Base-by-base conservation (phyloP, 805 yeast species). In the Pichia rugopelliculosa region DNA sequence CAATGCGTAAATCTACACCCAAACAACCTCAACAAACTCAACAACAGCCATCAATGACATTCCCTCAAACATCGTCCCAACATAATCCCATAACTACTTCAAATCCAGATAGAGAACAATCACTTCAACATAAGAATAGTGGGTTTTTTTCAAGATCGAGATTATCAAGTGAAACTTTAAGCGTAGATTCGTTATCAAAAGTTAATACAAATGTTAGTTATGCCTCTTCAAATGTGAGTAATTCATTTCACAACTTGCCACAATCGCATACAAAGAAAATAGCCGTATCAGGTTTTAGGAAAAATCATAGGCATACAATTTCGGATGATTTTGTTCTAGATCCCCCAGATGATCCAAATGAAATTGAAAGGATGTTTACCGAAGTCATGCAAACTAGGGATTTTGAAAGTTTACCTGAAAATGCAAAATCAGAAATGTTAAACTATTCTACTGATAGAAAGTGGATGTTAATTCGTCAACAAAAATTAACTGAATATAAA, bases 381-480 rank as follows among this genome's bases (percentile, higher is more conserved):
- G 89, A 84, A 49, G 76, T 90, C 51, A 84, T 90, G 91, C 82
- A 78, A 45, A 80, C 81, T 56, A 77, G 96, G 58, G 95, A 90
- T 61, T 84, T 87, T 65, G 79, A 71, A 43, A 71, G 75, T 34
- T 55, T 67, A 33, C 70, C 96, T 0, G 78, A 77, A 23, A 77
- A 76, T 44, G 96, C 93, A 3, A 81, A 82, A 54, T 75, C 72
- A 47, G 93, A 87, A 59, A 80, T 91, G 85, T 72, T 79, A 58
- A 76, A 75, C 55, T 89, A 84, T 60, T 77, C 84, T 39, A 69
- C 78, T 0, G 87, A 84, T 42, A 87, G 88, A 57, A 91, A 91
- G 66, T 89, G 96, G 96, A 81, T 87, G 83, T 73, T 90, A 54
- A 83, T 90, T 37, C 80, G 84, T 54, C 97, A 90, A 63, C 96